Base-by-base conservation (phyloP, 345 rosid species). In the Lepidium africanum region DNA sequence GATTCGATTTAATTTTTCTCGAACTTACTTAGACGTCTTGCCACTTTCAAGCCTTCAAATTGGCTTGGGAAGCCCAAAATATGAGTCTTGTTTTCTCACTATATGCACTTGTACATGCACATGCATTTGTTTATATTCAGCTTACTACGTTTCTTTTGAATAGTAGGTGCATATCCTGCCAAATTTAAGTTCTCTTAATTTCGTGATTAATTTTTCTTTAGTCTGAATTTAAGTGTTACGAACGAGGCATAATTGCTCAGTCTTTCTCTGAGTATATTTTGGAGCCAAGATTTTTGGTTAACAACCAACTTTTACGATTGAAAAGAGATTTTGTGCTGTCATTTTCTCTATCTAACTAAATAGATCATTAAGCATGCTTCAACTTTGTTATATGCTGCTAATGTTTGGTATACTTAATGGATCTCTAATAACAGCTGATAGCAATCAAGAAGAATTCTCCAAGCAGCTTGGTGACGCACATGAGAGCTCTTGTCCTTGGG, bases 11-110 rank as follows among this genome's bases (percentile, higher is more conserved):
- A n/a, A n/a, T n/a, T n/a, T n/a, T n/a, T n/a, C n/a, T n/a, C n/a
- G n/a, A n/a, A n/a, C n/a, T 79, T 95, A 59, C 82, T 95, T 39
- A 79, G 97, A 80, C 97, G 97, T 6, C 80, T 95, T 75, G 91
- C 99, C 59, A 95, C 97, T 42, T 95, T 95, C 79, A 86, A 83
- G 79, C 99, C 97, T 48, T 75, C 84, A 3, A 85, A 91, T 80
- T 95, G 97, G 99, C 81, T 79, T 64, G 96, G 89, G 40, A 95
- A 87, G 73, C 96, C 97, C 50, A 91, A 94, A 91, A 97, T 93
- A 71, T 66, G 64, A 11, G 1, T 37, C 55, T 59, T 2, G 1
- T 21, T 60, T 21, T 35, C 59, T 41, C 66, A 0, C 64, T 57
- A 1, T 59, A 3, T 36, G 41, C 58, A 13, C 10, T 64, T 73